Evolutionary conservation across 345 rosid species (phyloP), one percentile per base, ranked within the genome.

Genomic region (Ceriops tagal): DNA sequence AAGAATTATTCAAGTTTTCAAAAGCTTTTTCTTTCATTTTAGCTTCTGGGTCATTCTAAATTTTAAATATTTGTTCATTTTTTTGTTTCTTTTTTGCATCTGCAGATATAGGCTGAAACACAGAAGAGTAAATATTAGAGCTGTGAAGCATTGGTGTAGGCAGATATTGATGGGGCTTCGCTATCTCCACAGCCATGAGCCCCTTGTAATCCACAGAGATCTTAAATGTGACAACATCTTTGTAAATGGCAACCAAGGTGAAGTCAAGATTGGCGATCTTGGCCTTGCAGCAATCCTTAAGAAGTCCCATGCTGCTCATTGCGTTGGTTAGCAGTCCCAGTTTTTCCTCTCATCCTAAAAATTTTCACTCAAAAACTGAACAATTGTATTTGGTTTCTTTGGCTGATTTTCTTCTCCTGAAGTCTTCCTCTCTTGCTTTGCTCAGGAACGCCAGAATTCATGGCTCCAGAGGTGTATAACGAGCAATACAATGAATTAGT

Each of bases 401-500:
- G 24, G 13, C 16, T 21, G 8, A 21, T 10, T 34, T 53, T 6
- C 20, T 22, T 7, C 21, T 60, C 30, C 30, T 16, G n/a, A 21
- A 21, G 24, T 51, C 13, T 1, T 16, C 60, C 11, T 21, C 28
- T 39, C 60, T 47, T 62, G 32, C 30, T 72, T 56, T 70, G 30
- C 66, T 58, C 85, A 96, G 98, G 99, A 60, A 96, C 99, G 28
- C 98, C 97, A 22, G 99, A 96, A 82, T 96, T 96, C 70, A 96
- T 96, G 99, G 99, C 99, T 68, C 99, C 99, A n/a, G 99, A 96
- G 81, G 91, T 96, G 24, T 96, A 90, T 39, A 90, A 90, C 75
- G 99, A 96, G 82, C 98, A 90, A 0, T 96, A 96, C 64, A 90
- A 96, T 76, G 98, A 96, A 75, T 71, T 96, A 47, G 98, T 96